A percentile compares a stretch with the other conserved stretches of the same genome.
Evolutionary conservation across 768 basidiomycete genomes (phyloP).

Genomic region (Amanita rimosa): DNA sequence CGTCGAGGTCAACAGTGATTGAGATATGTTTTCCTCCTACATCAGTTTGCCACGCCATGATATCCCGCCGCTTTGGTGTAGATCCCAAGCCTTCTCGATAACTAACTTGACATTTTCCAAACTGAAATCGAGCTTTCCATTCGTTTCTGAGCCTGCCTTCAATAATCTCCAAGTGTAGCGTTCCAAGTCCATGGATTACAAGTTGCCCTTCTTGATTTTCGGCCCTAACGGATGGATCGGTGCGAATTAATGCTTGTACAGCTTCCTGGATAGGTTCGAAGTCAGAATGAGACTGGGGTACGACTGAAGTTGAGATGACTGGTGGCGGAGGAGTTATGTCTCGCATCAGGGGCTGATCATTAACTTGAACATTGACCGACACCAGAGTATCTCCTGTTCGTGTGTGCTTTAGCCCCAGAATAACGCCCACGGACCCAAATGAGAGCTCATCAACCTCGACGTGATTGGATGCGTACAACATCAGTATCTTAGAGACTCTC

Average conservation of each 20-base stretch:
- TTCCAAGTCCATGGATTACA: conserved; percentile 74
- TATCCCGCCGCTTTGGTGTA: conserved; percentile 16
- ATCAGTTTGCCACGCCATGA: conserved; percentile 51
- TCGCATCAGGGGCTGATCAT: conserved; percentile 32
- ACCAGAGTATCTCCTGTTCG: conserved; percentile 83
- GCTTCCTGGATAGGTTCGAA: conserved; percentile 70
- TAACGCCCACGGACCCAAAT: conserved; percentile 76
- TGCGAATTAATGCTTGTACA: conserved; percentile 59
- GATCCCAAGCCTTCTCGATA: conserved; percentile 56
- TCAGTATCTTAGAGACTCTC: conserved; percentile 59
- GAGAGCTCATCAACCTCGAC: conserved; percentile 73
- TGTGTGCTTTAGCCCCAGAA: conserved; percentile 74
- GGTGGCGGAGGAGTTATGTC: conserved; percentile 72
- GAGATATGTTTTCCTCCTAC: conserved; percentile 43
- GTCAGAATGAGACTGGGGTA: conserved; percentile 74
- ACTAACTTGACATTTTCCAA: conserved; percentile 68
- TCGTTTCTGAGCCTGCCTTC: conserved; percentile 73
- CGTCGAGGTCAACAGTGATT: conserved; percentile 40
- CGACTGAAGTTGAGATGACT: conserved; percentile 75
- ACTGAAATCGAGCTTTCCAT: conserved; percentile 68
- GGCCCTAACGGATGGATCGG: conserved; percentile 80
- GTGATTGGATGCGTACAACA: conserved; percentile 68
- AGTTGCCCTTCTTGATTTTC: conserved; percentile 78
- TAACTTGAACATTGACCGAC: conserved; percentile 29
- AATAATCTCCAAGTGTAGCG: conserved; percentile 82